phyloP scores from a whole-genome alignment of 257 asterid genomes.

The Paulownia fortunei region DNA sequence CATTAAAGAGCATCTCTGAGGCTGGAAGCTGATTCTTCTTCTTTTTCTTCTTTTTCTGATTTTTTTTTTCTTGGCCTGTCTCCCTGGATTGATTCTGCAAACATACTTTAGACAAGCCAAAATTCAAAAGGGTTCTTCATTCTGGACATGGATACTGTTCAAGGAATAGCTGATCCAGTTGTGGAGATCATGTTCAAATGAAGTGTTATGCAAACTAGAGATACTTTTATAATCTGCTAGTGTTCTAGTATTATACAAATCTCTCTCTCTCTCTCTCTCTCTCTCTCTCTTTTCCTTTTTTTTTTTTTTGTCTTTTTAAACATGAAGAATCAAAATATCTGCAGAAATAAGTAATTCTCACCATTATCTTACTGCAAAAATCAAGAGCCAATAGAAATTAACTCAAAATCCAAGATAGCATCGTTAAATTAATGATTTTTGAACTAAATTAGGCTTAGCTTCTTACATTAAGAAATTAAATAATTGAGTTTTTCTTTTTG shows the following conservation, averaged over 20 bases:
- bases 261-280: neutral
- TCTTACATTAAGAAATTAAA: too few species aligned
- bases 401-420: too few species aligned
- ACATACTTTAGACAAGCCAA: slow-evolving; percentile 17
- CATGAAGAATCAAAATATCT: neutral
- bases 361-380: too few species aligned
- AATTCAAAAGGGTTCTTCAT: slow-evolving; percentile 18
- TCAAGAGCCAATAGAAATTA: too few species aligned
- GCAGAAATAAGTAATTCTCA: neutral
- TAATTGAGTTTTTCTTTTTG: too few species aligned
- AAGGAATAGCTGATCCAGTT: slow-evolving; percentile 24
- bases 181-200: slow-evolving; percentile 30
- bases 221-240: slow-evolving; percentile 14
- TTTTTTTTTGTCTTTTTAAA: neutral
- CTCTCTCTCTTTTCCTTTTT: slow-evolving; percentile 1
- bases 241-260: neutral
- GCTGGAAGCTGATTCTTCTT: slow-evolving; percentile 55
- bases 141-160: slow-evolving; percentile 25
- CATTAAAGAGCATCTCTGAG: slow-evolving; percentile 85
- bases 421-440: too few species aligned
- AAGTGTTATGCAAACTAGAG: slow-evolving; percentile 30
- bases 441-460: too few species aligned
- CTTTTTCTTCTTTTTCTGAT: neutral
- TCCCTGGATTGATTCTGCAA: slow-evolving; percentile 24
- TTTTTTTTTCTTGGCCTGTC: slow-evolving; percentile 4